A percentile compares a stretch with the other conserved stretches of the same genome.
Conservation (phyloP, 805 yeast genomes). For the Candida hungchunana region DNA sequence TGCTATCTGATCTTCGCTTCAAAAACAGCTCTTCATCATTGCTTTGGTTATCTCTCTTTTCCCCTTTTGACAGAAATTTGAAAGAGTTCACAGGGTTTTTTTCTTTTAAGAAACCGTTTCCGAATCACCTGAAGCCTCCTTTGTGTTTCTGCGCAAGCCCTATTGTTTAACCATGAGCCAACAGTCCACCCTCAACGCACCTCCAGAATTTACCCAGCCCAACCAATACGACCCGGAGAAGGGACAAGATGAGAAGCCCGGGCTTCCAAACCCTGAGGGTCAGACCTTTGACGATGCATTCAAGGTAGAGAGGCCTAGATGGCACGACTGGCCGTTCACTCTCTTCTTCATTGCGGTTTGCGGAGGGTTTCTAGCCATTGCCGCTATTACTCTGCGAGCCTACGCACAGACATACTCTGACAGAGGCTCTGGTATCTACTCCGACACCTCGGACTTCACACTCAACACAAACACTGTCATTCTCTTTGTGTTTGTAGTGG, state of each 20-base stretch:
- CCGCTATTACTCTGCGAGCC: constrained; percentile 63
- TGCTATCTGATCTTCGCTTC: not conserved
- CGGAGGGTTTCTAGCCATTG: constrained; percentile 66
- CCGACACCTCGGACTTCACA: constrained; percentile 48
- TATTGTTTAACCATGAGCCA: constrained; percentile 4
- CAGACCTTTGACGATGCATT: constrained; percentile 64
- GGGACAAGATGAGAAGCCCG: constrained; percentile 26
- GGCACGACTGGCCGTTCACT: constrained; percentile 71
- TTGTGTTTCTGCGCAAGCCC: too few relatives aligned
- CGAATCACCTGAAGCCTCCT: not conserved
- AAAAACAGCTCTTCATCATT: too few relatives aligned
- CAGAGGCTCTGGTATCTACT: constrained; percentile 63
- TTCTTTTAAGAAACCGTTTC: too few relatives aligned
- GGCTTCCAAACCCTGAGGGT: constrained; percentile 36
- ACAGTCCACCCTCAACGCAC: constrained; percentile 11
- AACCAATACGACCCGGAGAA: constrained; percentile 18
- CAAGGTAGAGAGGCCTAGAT: constrained; percentile 56
- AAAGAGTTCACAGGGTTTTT: too few relatives aligned
- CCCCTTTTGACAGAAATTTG: too few relatives aligned
- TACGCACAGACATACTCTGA: constrained; percentile 50
- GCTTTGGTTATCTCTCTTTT: too few relatives aligned
- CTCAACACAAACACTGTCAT: constrained; percentile 73
- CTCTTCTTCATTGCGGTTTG: constrained; percentile 46
- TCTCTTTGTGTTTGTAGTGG: constrained; percentile 61
- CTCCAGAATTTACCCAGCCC: constrained; percentile 24